A percentile compares a stretch with the other conserved stretches of the same genome.
Conservation (phyloP, 371 early-diverging fungal genomes). For the Mortierella sp. region DNA sequence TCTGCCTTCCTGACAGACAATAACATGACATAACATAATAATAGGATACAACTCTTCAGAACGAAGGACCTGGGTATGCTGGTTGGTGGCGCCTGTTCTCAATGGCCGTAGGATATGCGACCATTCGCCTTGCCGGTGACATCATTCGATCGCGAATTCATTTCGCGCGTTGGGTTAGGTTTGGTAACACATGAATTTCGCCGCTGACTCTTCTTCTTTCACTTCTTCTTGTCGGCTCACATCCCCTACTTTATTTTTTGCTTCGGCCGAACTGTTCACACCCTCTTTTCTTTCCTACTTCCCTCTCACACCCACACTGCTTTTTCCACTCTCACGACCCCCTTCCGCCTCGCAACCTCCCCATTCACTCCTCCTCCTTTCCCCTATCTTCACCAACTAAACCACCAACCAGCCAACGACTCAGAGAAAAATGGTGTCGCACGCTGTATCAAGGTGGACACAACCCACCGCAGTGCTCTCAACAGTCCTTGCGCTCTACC, state of each 20-base stretch:
- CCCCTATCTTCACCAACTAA: neutral
- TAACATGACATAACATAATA: neutral
- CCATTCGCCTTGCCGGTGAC: neutral
- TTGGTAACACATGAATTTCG: neutral
- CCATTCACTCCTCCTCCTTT: neutral
- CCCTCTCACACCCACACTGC: neutral
- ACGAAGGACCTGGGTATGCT: neutral
- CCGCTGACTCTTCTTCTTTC: neutral
- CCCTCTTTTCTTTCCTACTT: neutral
- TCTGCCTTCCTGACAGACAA: neutral
- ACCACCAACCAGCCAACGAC: neutral
- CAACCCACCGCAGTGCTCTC: conserved; percentile 35
- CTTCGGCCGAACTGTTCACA: neutral
- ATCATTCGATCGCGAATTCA: neutral
- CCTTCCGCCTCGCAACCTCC: neutral
- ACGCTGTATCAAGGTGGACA: conserved; percentile 20
- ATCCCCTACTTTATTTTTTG: too few species aligned
- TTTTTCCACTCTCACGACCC: neutral
- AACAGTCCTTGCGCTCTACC: conserved; percentile 36
- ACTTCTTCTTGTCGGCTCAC: neutral
- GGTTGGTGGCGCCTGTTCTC: conserved; percentile 1
- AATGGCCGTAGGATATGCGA: neutral
- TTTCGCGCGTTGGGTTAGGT: neutral
- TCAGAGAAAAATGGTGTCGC: conserved; percentile 7
- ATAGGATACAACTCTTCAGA: neutral